Percentiles rank a stretch among this genome's conserved stretches.
Conservation (phyloP, 805 yeast genomes). For the Grigorovia transvaalensis region DNA sequence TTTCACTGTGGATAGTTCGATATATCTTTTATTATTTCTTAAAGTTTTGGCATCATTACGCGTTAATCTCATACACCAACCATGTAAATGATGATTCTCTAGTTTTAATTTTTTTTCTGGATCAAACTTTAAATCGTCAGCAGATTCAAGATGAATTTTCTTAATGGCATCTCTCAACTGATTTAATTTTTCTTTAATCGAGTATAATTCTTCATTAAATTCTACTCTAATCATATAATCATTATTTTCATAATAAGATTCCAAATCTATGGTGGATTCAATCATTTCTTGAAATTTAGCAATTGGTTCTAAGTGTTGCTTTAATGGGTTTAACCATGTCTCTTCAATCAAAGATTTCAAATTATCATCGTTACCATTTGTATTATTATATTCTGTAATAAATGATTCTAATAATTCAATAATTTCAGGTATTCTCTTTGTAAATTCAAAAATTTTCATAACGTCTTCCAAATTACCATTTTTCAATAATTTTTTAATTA, state of each 20-base stretch:
- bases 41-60: slow-evolving; percentile 78
- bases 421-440: slow-evolving; percentile 59
- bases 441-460: slow-evolving; percentile 75
- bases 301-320: slow-evolving; percentile 40
- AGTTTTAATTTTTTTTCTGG: slow-evolving; percentile 80
- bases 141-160: slow-evolving; percentile 50
- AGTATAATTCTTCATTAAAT: slow-evolving; percentile 67
- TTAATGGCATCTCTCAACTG: slow-evolving; percentile 44
- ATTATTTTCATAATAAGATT: slow-evolving; percentile 61
- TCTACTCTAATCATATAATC: slow-evolving; percentile 84
- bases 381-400: slow-evolving; percentile 22
- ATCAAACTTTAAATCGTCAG: slow-evolving; percentile 70
- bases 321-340: slow-evolving; percentile 52
- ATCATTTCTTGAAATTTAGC: slow-evolving; percentile 71
- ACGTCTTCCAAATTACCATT: slow-evolving; percentile 76
- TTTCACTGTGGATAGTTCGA: slow-evolving; percentile 82
- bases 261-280: slow-evolving; percentile 83
- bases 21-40: slow-evolving; percentile 46
- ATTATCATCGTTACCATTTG: slow-evolving; percentile 8
- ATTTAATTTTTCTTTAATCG: slow-evolving; percentile 49
- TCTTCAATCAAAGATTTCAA: slow-evolving; percentile 30
- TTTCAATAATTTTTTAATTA: slow-evolving; percentile 55
- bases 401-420: slow-evolving; percentile 40
- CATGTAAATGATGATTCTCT: slow-evolving; percentile 79
- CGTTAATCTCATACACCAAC: slow-evolving; percentile 91